Conservation (phyloP, 140 eudicot species). For the Cichorium intybus region DNA sequence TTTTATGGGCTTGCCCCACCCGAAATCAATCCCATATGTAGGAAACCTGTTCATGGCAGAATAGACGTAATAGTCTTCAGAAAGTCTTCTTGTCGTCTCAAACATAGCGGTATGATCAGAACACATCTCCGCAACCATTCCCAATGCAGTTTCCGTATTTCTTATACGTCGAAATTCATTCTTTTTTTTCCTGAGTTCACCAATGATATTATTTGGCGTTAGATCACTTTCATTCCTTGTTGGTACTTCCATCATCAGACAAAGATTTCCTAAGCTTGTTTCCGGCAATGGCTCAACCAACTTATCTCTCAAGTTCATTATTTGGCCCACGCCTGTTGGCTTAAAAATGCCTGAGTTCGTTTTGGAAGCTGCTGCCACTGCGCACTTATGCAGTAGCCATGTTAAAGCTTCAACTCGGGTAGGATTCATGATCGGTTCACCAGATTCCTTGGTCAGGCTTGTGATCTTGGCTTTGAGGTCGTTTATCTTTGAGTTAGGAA, state of each 20-base stretch:
- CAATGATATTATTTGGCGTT: background rate
- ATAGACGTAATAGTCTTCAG: too few species aligned
- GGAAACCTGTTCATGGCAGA: too few species aligned
- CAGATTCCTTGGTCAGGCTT: too few species aligned
- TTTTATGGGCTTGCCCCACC: too few species aligned
- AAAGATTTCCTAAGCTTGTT: constrained; percentile 6
- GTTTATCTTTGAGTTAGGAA: too few species aligned
- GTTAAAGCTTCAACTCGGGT: constrained; percentile 1
- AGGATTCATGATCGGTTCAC: too few species aligned
- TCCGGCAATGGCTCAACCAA: constrained; percentile 9
- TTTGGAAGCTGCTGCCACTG: background rate
- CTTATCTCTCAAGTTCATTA: background rate
- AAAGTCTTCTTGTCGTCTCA: too few species aligned
- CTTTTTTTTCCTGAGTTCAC: constrained; percentile 1
- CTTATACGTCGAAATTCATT: background rate
- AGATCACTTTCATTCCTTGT: background rate
- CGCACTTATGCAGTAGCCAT: constrained; percentile 3
- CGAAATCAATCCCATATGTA: too few species aligned
- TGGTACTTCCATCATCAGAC: background rate
- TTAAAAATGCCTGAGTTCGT: too few species aligned
- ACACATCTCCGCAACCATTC: too few species aligned
- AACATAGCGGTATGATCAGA: too few species aligned
- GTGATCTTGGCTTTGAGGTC: too few species aligned
- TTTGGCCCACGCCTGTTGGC: background rate
- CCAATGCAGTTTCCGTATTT: background rate